A percentile compares a stretch with the other conserved stretches of the same genome.
Conservation (phyloP, 129 eudicot genomes). For the Artemisia tridentata region DNA sequence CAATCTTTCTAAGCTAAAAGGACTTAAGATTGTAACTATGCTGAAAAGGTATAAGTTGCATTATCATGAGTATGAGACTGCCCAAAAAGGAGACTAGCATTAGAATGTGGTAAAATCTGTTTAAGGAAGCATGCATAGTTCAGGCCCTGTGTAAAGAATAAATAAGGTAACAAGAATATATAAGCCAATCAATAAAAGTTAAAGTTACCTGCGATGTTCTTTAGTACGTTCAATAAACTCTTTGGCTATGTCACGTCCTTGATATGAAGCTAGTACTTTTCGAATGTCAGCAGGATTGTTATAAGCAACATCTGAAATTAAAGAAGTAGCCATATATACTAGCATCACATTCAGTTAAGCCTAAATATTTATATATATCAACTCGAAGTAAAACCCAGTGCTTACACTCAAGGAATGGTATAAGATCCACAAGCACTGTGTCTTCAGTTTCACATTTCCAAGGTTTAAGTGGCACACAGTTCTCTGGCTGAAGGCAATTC, state of each 20-base stretch:
- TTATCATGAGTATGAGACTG: not conserved
- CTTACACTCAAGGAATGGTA: constrained; percentile 91
- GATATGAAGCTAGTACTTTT: constrained; percentile 70
- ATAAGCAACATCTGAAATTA: constrained; percentile 70
- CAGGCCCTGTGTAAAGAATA: not conserved
- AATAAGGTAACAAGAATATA: not conserved
- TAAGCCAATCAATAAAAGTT: not conserved
- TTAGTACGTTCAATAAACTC: constrained; percentile 85
- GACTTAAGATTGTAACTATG: not conserved
- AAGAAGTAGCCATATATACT: constrained; percentile 13
- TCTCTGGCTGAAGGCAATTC: constrained; percentile 79
- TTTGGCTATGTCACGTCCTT: constrained; percentile 75
- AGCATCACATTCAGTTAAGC: constrained; percentile 2
- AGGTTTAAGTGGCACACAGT: constrained; percentile 64
- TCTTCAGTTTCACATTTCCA: constrained; percentile 84
- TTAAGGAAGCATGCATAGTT: too few relatives aligned
- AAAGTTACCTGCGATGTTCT: constrained; percentile 56
- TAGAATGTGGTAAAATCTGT: not conserved
- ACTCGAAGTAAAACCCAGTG: not conserved
- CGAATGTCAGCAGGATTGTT: constrained; percentile 75
- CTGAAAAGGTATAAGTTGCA: not conserved
- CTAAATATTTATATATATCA: not conserved
- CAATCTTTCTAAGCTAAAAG: not conserved
- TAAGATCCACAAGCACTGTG: constrained; percentile 75
- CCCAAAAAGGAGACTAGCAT: not conserved